Evolutionary conservation across 1,284 basidiomycete species (phyloP), one percentile per base, ranked within the genome.

Genomic region (Tausonia pullulans): DNA sequence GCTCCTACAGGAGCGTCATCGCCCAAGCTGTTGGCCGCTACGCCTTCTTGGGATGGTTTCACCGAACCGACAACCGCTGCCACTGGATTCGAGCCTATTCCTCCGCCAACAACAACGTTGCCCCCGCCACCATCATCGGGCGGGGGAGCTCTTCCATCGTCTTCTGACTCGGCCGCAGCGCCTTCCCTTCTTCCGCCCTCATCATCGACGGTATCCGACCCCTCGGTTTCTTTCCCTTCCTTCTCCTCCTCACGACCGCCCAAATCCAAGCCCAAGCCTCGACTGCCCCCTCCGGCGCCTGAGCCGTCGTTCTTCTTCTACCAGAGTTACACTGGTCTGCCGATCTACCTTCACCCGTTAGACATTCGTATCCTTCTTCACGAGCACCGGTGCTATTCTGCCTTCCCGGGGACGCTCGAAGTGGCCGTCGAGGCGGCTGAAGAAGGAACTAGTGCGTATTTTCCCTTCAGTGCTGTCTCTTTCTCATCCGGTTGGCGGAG

Each of bases 361-460:
- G 95, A 99, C 74, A 96, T 95, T 76, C 88, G 87, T 76, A 92
- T 97, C 65, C 81, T 99, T 13, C 80, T 93, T 14, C 83, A 90
- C 10, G 87, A 94, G 74, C 97, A 87, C 77, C 81, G 84, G 70
- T 82, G 82, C 65, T 98, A 98, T 70, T 77, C 86, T 1, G 81
- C 85, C 2, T 95, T 98, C 75, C 95, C 96, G 0, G 84, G 89
- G 68, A 80, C 80, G 13, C 87, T 98, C 67, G 81, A 82, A 1
- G 81, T 98, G 56, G 82, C 83, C 14, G 85, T 96, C 9, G 88
- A 91, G 69, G 85, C 86, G 3, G 82, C 83, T 40, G 83, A 87
- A 8, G 79, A 82, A 61, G 79, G 79, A 0, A 76, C 75, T 2
- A 77, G 63, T 74, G 67, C 44, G 66, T 63, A 2, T 14, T 50